Base-by-base conservation (phyloP, 371 early-diverging fungal genomes). In the Saksenaea vasiformis region DNA sequence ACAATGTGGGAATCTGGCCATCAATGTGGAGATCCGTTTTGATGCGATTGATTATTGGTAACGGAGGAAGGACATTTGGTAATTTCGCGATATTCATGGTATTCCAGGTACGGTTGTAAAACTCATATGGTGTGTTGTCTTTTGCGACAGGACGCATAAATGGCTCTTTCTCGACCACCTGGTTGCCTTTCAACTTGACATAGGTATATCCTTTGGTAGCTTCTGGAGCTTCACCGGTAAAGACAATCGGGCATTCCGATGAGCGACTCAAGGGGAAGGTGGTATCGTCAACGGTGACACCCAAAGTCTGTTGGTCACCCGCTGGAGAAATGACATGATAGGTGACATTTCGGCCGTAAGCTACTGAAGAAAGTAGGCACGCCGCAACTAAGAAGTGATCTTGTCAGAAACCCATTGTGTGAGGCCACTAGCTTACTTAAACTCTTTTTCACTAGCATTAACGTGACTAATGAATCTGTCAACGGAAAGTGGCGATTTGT, bases 1-100 rank as follows among this genome's bases (percentile, higher is more conserved):
- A 58, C 11, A 72, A 44, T 3, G 72, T 69, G 3, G 69, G 59
- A 9, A 72, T 72, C 27, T 68, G 35, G 2, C 67, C 66, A 11
- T 53, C 47, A 2, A 34, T 36, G 26, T 72, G 72, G 5, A 72
- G 31, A 8, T 68, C 47, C 11, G 66, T 43, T 8, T 67, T 28
- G 15, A 72, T 61, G 0, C 72, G 72, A 26, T 72, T 19, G 8
- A 72, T 62, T 5, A 14, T 17, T 15, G 71, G 66, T 9, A 72
- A 38, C 11, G 47, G 43, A 3, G 69, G 61, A 14, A 66, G 58
- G 0, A 69, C 27, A 56, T 26, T 53, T 0, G 66, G 70, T 1
- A 69, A 31, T n/a, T 31, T 34, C 1, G 35, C 9, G 3, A 60
- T 10, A 2, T 60, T 7, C 36, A 31, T 38, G 5, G 39, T 36